Base-by-base conservation (phyloP, 305 asterid species). In the Fraxinus nigra region DNA sequence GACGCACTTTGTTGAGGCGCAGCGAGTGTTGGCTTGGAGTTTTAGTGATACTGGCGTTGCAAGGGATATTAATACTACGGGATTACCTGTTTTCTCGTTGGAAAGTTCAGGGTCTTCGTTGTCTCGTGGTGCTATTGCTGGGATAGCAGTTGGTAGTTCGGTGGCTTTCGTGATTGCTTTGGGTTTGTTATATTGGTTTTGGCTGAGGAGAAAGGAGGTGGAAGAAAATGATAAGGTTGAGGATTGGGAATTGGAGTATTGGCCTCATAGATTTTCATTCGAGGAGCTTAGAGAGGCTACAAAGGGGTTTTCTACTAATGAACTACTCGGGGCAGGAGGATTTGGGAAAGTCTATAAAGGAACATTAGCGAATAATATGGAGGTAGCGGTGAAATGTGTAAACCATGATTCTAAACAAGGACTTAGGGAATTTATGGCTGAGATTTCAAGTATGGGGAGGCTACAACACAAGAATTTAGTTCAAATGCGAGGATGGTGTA, bases 171-270 rank as follows among this genome's bases (percentile, higher is more conserved):
- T 43, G 46, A 56, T 81, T 5, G 75, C 75, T 81, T 75, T 85
- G 40, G 79, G 43, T 74, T 63, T 84, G 24, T 74, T 78, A 70
- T 90, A 81, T 73, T 91, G 91, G 94, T 86, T 89, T 86, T 90
- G 90, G 97, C 80, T 93, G 86, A 89, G 79, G 85, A 86, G 79
- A 59, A 85, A 65, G 76, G 81, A 24, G 16, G 13, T 13, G 75
- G 90, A 86, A 63, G 93, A 92, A 3, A 92, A 90, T 11, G 94
- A 88, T 37, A 91, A 82, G 20, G 86, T 93, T 26, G 98, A 94
- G 85, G 98, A 94, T 80, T 92, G 98, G 98, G 97, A 93, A 83
- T 90, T 91, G 81, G 97, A 91, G 81, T 93, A 88, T 81, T 93
- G 97, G 95, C 98, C 98, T 54, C 97, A 93, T 76, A 86, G 95